Conservation (phyloP, 345 rosid species). For the Rhizophora apiculata region DNA sequence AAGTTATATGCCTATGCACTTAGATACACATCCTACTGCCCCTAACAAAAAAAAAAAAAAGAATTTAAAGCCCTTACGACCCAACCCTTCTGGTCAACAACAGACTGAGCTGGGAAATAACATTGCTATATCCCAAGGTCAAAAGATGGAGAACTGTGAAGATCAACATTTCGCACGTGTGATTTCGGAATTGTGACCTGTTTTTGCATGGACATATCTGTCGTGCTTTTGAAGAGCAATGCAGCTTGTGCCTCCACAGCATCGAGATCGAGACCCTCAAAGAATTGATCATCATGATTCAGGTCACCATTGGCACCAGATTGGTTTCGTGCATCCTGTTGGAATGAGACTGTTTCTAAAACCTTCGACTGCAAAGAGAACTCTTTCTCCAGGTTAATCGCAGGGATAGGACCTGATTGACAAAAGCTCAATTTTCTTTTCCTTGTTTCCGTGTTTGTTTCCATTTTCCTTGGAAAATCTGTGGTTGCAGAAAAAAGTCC, state of each 20-base stretch:
- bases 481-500: slow-evolving; percentile 21
- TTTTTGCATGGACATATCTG: slow-evolving; percentile 30
- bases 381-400: slow-evolving; percentile 54
- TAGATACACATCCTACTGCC: not conserved
- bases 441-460: slow-evolving; percentile 30
- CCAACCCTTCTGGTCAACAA: not conserved
- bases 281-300: slow-evolving; percentile 70
- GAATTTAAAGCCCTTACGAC: not conserved
- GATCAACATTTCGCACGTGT: slow-evolving; percentile 19
- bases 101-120: not conserved
- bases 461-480: slow-evolving; percentile 24
- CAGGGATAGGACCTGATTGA: slow-evolving; percentile 40
- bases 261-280: slow-evolving; percentile 67
- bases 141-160: slow-evolving; percentile 59
- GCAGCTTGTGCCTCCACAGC: slow-evolving; percentile 84
- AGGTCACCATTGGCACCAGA: slow-evolving; percentile 18
- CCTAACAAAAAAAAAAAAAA: not conserved
- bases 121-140: slow-evolving; percentile 74
- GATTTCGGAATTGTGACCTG: slow-evolving; percentile 25
- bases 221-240: slow-evolving; percentile 42
- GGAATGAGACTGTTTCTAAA: slow-evolving; percentile 23
- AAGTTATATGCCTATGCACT: slow-evolving; percentile 2
- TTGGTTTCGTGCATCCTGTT: slow-evolving; percentile 19
- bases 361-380: slow-evolving; percentile 32
- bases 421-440: slow-evolving; percentile 53